Evolutionary conservation across 345 rosid species (phyloP).

Genomic region (Kernera saxatilis): DNA sequence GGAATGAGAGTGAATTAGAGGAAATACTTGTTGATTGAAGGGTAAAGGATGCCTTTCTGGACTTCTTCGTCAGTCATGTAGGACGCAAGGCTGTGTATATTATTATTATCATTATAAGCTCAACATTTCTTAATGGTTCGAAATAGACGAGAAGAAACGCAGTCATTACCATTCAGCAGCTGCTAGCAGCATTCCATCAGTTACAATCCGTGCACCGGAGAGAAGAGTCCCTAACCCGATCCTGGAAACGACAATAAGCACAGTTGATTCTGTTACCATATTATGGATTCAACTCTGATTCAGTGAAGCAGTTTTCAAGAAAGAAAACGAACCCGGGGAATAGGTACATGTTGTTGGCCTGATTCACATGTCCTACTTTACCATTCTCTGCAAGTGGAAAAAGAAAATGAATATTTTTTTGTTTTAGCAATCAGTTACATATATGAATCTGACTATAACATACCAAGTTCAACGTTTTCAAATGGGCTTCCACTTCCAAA

Average conservation of each 20-base stretch:
- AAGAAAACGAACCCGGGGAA: slow-evolving; percentile 81
- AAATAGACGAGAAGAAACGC: background rate
- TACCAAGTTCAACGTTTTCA: slow-evolving; percentile 80
- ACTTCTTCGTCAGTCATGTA: slow-evolving; percentile 89
- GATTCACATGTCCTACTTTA: slow-evolving; percentile 86
- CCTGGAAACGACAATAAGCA: slow-evolving; percentile 35
- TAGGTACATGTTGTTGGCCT: slow-evolving; percentile 97
- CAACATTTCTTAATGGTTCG: background rate
- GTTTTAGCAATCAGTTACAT: background rate
- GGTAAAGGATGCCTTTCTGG: slow-evolving; percentile 70
- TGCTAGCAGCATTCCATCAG: slow-evolving; percentile 85
- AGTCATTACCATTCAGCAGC: slow-evolving; percentile 82
- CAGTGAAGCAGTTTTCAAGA: slow-evolving; percentile 8
- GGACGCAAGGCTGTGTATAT: slow-evolving; percentile 79
- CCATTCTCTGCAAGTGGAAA: slow-evolving; percentile 62
- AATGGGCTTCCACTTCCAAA: slow-evolving; percentile 99
- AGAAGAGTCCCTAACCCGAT: slow-evolving; percentile 88
- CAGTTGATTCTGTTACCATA: background rate
- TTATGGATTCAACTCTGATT: background rate
- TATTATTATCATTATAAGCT: background rate
- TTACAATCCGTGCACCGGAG: slow-evolving; percentile 71
- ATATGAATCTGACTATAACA: background rate
- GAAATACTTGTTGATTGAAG: slow-evolving; percentile 72
- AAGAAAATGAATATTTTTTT: background rate
- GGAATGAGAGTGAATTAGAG: background rate